Evolutionary conservation across 129 eudicot species (phyloP).

Genomic region (Helichrysum umbraculigerum): DNA sequence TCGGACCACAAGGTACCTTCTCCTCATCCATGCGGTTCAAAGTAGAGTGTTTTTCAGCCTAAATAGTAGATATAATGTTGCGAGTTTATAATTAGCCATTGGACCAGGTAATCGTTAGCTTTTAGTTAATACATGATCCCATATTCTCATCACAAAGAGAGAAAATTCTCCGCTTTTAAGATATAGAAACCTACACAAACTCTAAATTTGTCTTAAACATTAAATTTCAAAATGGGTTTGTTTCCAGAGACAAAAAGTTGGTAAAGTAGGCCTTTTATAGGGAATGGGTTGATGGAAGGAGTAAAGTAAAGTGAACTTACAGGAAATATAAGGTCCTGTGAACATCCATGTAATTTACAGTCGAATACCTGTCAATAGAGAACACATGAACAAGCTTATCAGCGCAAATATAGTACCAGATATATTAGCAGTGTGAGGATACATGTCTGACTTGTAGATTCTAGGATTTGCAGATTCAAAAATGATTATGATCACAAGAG

Average conservation of each 20-base stretch:
- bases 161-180: neutral
- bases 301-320: constrained; percentile 45
- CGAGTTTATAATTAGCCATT: neutral
- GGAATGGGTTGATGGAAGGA: neutral
- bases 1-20: constrained; percentile 71
- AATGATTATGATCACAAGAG: neutral
- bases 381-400: constrained; percentile 18
- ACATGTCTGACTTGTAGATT: neutral
- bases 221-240: constrained; percentile 8
- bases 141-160: neutral
- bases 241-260: neutral
- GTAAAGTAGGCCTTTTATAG: neutral
- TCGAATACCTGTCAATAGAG: constrained; percentile 80
- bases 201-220: constrained; percentile 3
- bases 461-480: neutral
- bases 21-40: constrained; percentile 62
- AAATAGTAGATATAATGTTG: constrained; percentile 2
- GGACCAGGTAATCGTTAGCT: neutral
- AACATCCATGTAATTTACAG: constrained; percentile 96
- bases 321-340: constrained; percentile 93
- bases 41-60: constrained; percentile 82
- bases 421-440: neutral
- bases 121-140: neutral
- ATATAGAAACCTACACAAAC: neutral
- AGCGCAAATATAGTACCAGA: constrained; percentile 10